Conservation (phyloP, 1,284 basidiomycete species). For the Tilletiaria anomala region DNA sequence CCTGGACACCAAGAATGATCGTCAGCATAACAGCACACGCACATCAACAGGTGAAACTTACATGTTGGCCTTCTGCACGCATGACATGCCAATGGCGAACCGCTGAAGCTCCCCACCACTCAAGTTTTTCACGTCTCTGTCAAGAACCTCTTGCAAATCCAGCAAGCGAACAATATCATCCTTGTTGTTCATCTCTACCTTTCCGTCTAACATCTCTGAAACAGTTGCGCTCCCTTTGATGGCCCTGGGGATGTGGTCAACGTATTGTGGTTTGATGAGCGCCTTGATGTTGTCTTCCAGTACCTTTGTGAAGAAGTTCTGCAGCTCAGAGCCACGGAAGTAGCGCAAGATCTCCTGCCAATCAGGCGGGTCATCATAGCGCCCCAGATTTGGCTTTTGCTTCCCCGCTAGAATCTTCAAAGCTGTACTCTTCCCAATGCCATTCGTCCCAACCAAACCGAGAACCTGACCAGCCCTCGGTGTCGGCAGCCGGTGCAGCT, state of each 20-base stretch:
- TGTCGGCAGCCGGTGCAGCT: slow-evolving; percentile 35
- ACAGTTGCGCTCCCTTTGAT: slow-evolving; percentile 34
- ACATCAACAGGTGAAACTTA: slow-evolving; percentile 4
- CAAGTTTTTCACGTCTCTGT: slow-evolving; percentile 33
- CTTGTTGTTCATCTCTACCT: slow-evolving; percentile 36
- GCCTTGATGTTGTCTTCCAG: slow-evolving; percentile 40
- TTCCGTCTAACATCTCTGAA: slow-evolving; percentile 31
- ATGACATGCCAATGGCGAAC: slow-evolving; percentile 39
- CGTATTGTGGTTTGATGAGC: slow-evolving; percentile 39
- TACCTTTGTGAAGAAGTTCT: slow-evolving; percentile 40
- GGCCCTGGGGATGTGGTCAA: slow-evolving; percentile 38
- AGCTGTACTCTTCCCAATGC: slow-evolving; percentile 39
- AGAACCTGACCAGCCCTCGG: slow-evolving; percentile 37
- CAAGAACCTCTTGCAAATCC: slow-evolving; percentile 32
- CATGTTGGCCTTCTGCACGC: slow-evolving; percentile 38
- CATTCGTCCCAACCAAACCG: slow-evolving; percentile 38
- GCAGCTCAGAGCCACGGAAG: slow-evolving; percentile 38
- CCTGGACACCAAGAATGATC: slow-evolving; percentile 3
- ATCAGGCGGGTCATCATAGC: slow-evolving; percentile 39
- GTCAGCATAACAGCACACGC: not conserved
- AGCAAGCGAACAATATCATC: slow-evolving; percentile 26
- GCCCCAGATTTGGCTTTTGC: slow-evolving; percentile 38
- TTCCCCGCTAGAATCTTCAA: slow-evolving; percentile 39
- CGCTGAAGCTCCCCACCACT: slow-evolving; percentile 39
- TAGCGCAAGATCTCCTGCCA: slow-evolving; percentile 39